phyloP scores from a whole-genome alignment of 164 flowering plant species.

The Hamamelis virginiana region DNA sequence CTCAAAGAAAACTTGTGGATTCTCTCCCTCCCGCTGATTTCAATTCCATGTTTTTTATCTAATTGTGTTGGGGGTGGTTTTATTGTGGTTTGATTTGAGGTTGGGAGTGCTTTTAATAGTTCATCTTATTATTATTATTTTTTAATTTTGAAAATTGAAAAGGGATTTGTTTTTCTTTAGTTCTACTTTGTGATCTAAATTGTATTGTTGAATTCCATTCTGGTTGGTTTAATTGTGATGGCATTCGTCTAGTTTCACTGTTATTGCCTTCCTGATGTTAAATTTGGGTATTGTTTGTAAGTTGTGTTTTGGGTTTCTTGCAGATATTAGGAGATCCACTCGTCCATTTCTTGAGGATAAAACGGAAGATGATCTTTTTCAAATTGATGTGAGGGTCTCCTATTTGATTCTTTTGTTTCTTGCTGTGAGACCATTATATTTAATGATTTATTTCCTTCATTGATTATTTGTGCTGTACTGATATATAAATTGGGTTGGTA shows the following conservation, averaged over 20 bases:
- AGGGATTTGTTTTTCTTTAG: no score
- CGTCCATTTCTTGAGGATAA: conserved; percentile 79
- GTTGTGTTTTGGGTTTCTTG: conserved; percentile 9
- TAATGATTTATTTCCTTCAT: background rate
- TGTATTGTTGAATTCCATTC: background rate
- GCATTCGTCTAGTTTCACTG: background rate
- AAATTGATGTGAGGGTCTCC: conserved; percentile 68
- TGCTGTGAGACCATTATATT: background rate
- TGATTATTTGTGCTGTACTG: background rate
- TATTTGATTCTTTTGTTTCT: conserved; percentile 5
- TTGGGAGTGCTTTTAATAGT: no score
- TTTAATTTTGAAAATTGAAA: no score
- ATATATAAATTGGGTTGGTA: background rate
- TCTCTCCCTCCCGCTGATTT: no score
- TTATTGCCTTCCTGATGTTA: background rate
- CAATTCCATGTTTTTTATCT: no score
- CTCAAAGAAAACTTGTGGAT: no score
- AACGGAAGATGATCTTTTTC: conserved; percentile 78
- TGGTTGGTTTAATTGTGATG: background rate
- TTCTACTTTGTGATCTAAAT: no score
- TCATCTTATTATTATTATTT: no score
- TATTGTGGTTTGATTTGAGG: no score
- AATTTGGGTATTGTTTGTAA: conserved; percentile 5
- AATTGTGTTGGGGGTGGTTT: no score
- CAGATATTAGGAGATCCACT: conserved; percentile 78